Percentiles rank a stretch among this genome's conserved stretches.
These are phyloP conservation scores for Podila epicladia DNA, from an alignment of 192 early-diverging fungal genomes.

Conservation along the genomic window DNA sequence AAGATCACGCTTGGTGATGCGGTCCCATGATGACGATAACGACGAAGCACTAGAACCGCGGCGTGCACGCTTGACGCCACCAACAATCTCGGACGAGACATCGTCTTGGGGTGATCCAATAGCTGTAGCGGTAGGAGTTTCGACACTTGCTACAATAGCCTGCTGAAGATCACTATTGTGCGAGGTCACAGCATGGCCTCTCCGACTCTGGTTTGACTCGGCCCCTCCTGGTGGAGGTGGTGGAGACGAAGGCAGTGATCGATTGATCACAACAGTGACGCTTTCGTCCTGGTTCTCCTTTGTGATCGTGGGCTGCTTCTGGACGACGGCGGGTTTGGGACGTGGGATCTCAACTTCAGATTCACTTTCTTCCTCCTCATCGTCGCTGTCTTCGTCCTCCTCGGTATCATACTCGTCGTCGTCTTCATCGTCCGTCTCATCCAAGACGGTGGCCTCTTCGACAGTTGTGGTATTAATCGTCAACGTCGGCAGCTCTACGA, in stretches of 20 bases:
- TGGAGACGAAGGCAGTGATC: conserved; percentile 9
- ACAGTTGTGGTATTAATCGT: conserved; percentile 48
- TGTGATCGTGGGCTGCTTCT: background rate
- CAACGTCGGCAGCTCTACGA: conserved; percentile 32
- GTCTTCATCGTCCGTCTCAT: conserved; percentile 12
- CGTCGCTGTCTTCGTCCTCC: conserved; percentile 16
- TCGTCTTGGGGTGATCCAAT: background rate
- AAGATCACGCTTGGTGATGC: conserved; percentile 26
- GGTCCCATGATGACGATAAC: conserved; percentile 41
- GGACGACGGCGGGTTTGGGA: background rate
- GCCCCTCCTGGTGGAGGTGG: background rate
- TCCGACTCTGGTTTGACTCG: background rate
- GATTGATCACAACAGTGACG: conserved; percentile 9
- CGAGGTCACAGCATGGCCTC: background rate
- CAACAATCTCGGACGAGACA: conserved; percentile 2
- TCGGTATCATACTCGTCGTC: conserved; percentile 22
- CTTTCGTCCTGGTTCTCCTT: background rate
- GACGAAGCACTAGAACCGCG: conserved; percentile 20
- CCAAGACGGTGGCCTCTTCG: conserved; percentile 15
- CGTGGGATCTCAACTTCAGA: background rate
- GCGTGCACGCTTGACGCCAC: background rate
- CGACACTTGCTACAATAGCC: background rate
- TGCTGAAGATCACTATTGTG: too few species aligned
- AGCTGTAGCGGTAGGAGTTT: background rate
- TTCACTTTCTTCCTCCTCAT: conserved; percentile 11